Base-by-base conservation (phyloP, 805 yeast genomes). In the Yamadazyma takamatsuzukensis region DNA sequence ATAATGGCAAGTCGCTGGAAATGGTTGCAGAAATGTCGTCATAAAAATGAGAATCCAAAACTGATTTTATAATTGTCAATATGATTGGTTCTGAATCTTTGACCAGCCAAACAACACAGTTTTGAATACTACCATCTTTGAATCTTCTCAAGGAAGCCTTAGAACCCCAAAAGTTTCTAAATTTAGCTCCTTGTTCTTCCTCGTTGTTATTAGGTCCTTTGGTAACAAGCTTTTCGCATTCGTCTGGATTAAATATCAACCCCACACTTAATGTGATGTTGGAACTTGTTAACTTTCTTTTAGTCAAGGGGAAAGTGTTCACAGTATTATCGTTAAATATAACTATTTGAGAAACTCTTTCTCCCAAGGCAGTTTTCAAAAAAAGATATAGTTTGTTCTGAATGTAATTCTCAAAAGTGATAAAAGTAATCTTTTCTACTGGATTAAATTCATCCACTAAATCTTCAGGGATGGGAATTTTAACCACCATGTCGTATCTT, bases 111-210 rank as follows among this genome's bases (percentile, higher is more conserved):
- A 88, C 82, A 35, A 93, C 94, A 54, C 95, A 84, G 59, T 93
- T 94, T 41, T 78, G 80, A 39, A 93, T 88, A 4, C 82, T 69
- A 23, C 97, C 97, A 59, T 93, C 96, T 51, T 85, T 88, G 64
- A 90, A 93, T 54, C 93, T 77, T 66, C 99, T 78, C 35, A 93
- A 68, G 10, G 93, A 85, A 0, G 95, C 78, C 44, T 76, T 81
- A 7, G 73, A 51, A 8, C 97, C 97, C 99, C 99, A 93, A 52
- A 93, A 89, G 5, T 75, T 62, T 44, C 83, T 76, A 64, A 93
- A 93, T 34, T 72, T 68, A 5, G 73, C 63, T 11, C 70, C 78
- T 25, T 64, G 62, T 19, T 76, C 83, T 24, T 74, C 70, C 24
- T 74, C 74, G 10, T 66, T 67, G 42, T 80, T 77, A 23, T 67